A percentile compares a stretch with the other conserved stretches of the same genome.
Conservation (phyloP, 2,329 filamentous ascomycete species). For the Fusarium virguliforme region DNA sequence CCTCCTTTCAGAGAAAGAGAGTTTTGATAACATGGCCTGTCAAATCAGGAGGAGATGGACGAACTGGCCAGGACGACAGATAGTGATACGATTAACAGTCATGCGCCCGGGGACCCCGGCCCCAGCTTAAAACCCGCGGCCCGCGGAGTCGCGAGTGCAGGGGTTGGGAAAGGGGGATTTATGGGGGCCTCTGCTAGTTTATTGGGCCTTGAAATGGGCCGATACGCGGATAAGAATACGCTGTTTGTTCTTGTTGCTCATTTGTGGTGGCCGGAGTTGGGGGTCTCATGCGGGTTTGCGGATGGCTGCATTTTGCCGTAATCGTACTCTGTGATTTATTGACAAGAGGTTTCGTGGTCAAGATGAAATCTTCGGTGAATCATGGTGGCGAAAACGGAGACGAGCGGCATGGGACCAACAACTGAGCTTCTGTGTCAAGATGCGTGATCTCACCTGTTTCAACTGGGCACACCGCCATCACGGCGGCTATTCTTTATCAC, state of each 20-base stretch:
- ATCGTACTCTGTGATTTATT: neutral
- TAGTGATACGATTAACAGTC: conserved; percentile 6
- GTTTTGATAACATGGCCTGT: conserved; percentile 2
- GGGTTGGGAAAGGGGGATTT: neutral
- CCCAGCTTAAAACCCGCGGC: conserved; percentile 9
- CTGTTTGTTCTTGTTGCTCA: neutral
- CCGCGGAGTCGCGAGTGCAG: neutral
- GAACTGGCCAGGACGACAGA: neutral
- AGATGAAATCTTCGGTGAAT: neutral
- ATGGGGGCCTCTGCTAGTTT: neutral
- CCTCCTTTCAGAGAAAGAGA: conserved; percentile 4
- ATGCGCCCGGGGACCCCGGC: conserved; percentile 6
- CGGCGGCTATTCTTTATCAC: neutral
- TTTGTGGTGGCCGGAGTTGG: neutral
- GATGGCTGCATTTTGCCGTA: neutral
- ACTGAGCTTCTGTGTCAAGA: neutral
- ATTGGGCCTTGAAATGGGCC: conserved; percentile 2
- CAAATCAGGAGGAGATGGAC: conserved; percentile 9
- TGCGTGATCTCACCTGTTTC: neutral
- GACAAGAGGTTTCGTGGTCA: too few species aligned
- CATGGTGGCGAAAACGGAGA: neutral
- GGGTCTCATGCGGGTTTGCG: neutral
- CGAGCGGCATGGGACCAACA: neutral
- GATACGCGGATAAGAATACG: conserved; percentile 12
- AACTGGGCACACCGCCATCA: neutral